Conservation (phyloP, 2,329 filamentous ascomycete genomes). For the Calcarisporium arbuscula region DNA sequence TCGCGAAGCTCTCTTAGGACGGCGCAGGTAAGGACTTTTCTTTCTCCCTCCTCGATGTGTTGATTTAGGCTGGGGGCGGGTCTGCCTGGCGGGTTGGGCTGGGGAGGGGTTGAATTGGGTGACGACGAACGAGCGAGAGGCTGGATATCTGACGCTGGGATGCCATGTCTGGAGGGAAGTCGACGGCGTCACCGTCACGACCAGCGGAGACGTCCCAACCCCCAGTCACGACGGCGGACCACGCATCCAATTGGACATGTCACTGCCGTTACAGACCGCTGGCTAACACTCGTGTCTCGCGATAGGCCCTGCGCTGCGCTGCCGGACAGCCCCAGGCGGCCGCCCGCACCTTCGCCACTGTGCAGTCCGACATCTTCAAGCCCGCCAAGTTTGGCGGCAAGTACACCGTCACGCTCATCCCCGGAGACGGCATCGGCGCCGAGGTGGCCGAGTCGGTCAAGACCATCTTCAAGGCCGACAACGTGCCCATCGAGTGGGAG, state of each 20-base stretch:
- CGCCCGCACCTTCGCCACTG: constrained; percentile 64
- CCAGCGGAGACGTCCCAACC: too few species aligned
- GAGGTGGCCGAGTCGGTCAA: constrained; percentile 98
- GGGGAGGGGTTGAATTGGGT: not conserved
- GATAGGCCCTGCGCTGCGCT: constrained; percentile 47
- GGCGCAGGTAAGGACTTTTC: constrained; percentile 45
- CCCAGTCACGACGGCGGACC: not conserved
- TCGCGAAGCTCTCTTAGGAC: constrained; percentile 51
- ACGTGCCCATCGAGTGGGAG: constrained; percentile 97
- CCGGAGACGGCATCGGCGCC: constrained; percentile 96
- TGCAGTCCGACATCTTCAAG: constrained; percentile 96
- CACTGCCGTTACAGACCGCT: not conserved
- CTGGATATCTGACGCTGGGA: constrained; percentile 1
- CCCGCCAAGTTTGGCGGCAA: constrained; percentile 98
- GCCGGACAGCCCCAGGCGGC: constrained; percentile 37
- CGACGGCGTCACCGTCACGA: too few species aligned
- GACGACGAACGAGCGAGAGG: not conserved
- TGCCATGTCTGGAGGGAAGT: too few species aligned
- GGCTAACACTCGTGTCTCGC: constrained; percentile 17
- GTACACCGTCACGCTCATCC: constrained; percentile 97
- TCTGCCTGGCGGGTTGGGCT: constrained; percentile 2
- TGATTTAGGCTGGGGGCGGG: not conserved
- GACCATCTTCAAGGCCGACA: constrained; percentile 99
- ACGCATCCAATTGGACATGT: constrained; percentile 1
- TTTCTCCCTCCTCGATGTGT: constrained; percentile 7